Evolutionary conservation across 208 protist species (phyloP), one percentile per base, ranked within the genome.

Genomic region (Crithidia bombi): DNA sequence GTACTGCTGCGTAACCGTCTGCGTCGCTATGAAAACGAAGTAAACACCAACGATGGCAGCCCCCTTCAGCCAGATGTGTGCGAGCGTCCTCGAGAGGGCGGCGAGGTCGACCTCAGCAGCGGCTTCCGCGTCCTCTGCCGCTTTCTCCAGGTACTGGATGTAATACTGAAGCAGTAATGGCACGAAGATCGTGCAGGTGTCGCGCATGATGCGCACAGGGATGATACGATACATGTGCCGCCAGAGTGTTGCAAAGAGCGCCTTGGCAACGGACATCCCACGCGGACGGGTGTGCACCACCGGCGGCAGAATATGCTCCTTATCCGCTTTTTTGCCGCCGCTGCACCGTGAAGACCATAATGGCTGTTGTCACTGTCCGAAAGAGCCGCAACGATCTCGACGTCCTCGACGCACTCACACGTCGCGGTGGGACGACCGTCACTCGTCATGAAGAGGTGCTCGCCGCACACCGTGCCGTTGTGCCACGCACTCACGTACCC

Each of bases 361-460:
- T n/a, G n/a, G n/a, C n/a, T n/a, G n/a, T n/a, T n/a, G n/a, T n/a
- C n/a, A n/a, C n/a, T n/a, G n/a, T n/a, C n/a, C n/a, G n/a, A n/a
- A n/a, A n/a, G n/a, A n/a, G n/a, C n/a, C 9, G 43, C 3, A 32
- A 70, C n/a, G n/a, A 56, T 55, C 52, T 46, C 35, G 74, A 69
- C 25, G 59, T 71, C 56, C 65, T 74, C 66, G 9, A 88, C 79
- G 9, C 78, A 69, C 30, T 79, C 73, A 67, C 86, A 85, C 39
- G 78, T 77, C 43, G 82, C 86, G 30, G 73, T 69, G 41, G 65
- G 80, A 52, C 77, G 46, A 9, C 64, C 65, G 7, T 52, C 36
- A n/a, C 30, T 30, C 1, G 75, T 68, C 12, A 68, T 33, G 61
- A 93, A 93, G 21, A 93, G 79, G 38, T 82, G 64, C 68, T 93